These are phyloP conservation scores for Spathaspora gorwiae DNA, from an alignment of 805 yeast genomes.

Conservation along the genomic window DNA sequence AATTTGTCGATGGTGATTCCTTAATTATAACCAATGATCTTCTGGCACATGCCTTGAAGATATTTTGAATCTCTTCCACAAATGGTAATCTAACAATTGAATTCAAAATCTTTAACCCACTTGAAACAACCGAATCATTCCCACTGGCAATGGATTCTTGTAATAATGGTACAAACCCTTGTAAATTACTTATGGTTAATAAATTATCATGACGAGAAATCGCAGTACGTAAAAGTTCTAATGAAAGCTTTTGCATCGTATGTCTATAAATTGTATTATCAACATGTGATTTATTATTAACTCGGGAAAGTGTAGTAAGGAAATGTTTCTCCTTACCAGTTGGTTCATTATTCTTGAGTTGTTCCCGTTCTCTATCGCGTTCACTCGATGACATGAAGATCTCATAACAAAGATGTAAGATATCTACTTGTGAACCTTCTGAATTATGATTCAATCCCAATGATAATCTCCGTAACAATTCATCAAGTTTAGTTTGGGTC, in stretches of 20 bases:
- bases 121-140: constrained; percentile 71
- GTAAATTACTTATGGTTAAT: constrained; percentile 54
- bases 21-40: constrained; percentile 59
- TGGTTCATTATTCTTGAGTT: background rate
- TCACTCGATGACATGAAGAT: constrained; percentile 23
- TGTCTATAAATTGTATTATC: constrained; percentile 55
- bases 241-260: constrained; percentile 68
- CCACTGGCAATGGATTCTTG: constrained; percentile 51
- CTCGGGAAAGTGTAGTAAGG: constrained; percentile 66
- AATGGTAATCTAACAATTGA: constrained; percentile 60
- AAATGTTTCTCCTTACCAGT: constrained; percentile 52
- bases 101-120: constrained; percentile 61
- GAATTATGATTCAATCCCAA: constrained; percentile 74
- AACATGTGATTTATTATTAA: constrained; percentile 46
- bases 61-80: constrained; percentile 43
- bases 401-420: constrained; percentile 70
- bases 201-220: constrained; percentile 59
- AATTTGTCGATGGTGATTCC: constrained; percentile 71
- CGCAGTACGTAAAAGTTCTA: constrained; percentile 72
- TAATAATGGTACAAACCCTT: constrained; percentile 72
- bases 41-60: constrained; percentile 59
- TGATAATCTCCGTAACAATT: constrained; percentile 69
- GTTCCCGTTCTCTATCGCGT: constrained; percentile 12
- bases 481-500: constrained; percentile 72
- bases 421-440: constrained; percentile 51